These are phyloP conservation scores for Fusarium vanettenii DNA, from an alignment of 2,329 filamentous ascomycete genomes.

Conservation along the genomic window DNA sequence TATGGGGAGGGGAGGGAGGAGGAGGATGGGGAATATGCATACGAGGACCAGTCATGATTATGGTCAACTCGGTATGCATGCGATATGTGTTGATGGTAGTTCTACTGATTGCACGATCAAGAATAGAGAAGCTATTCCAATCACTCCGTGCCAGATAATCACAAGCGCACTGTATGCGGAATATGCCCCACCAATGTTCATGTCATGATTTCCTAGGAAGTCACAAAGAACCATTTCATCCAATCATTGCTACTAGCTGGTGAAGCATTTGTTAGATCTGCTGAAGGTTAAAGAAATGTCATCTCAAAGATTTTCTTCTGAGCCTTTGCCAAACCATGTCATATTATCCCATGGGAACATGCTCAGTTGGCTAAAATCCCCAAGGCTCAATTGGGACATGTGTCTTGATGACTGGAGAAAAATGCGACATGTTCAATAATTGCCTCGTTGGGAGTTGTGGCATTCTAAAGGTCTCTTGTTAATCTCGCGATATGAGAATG, in stretches of 20 bases:
- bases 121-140: neutral
- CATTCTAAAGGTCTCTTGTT: neutral
- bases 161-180: neutral
- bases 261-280: neutral
- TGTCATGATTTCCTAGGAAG: neutral
- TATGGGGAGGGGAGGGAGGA: conserved; percentile 73
- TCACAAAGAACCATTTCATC: neutral
- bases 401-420: neutral
- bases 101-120: neutral
- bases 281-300: neutral
- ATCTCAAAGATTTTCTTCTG: neutral
- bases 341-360: neutral
- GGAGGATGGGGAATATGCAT: conserved; percentile 32
- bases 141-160: neutral
- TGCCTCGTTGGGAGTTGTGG: neutral
- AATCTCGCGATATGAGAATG: neutral
- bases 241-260: neutral
- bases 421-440: neutral
- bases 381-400: neutral
- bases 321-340: neutral
- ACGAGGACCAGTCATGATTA: conserved; percentile 9
- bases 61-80: neutral
- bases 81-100: neutral
- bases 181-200: neutral
- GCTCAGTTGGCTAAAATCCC: neutral